Base-by-base conservation (phyloP, 768 basidiomycete species). In the Antrodiella citrinella region DNA sequence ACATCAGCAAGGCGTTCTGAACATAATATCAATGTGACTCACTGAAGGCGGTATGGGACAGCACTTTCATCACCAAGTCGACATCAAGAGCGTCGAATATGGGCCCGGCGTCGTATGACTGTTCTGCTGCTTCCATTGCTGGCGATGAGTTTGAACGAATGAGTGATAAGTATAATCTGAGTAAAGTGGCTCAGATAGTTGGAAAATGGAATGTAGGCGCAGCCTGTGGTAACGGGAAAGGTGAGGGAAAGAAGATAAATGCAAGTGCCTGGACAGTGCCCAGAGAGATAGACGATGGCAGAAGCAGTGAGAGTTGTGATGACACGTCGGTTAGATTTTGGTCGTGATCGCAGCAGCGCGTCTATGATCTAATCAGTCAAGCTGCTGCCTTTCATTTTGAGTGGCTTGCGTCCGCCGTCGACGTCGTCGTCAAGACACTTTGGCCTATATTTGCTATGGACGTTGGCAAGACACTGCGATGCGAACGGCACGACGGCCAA, bases 11-110 rank as follows among this genome's bases (percentile, higher is more conserved):
- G n/a, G n/a, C n/a, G n/a, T n/a, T n/a, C n/a, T n/a, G n/a, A n/a
- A n/a, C n/a, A n/a, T n/a, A n/a, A n/a, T n/a, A n/a, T n/a, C n/a
- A n/a, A 19, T 47, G 26, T 21, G 26, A 66, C 84, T 64, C 52
- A 86, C 91, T 90, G 72, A 94, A 88, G 22, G 72, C 71, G 1
- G 92, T 94, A 61, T 86, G 77, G 43, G 73, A 67, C 49, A 93
- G 70, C 48, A 92, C 88, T 68, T 88, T 90, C 56, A 89, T 68
- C 47, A 91, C 65, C 50, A 89, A 69, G 66, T 93, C 91, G 30
- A 91, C 51, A 68, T 91, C 84, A 51, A 91, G 67, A 51, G 68
- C 70, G 65, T 91, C 89, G 60, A 81, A 84, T 43, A 86, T 67
- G 18, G 77, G 78, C 9, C 72, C 67, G 22, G 69, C 62, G 43